Conservation (phyloP, 176 grass and related monocot species). For the Zea luxurians region DNA sequence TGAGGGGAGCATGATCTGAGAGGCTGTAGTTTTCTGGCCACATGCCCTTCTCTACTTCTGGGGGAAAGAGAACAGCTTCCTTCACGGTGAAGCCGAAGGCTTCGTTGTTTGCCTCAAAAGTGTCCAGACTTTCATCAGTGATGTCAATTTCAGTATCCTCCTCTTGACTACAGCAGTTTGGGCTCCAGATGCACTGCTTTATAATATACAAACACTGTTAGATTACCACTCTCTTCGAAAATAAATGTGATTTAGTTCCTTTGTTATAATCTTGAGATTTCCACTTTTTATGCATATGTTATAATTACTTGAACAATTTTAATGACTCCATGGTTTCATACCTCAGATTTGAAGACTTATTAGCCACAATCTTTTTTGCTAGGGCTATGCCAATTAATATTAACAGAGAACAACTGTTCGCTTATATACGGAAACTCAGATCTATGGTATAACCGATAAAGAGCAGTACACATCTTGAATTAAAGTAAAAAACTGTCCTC, state of each 20-base stretch:
- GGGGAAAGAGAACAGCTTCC: slow-evolving; percentile 82
- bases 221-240: background rate
- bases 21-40: slow-evolving; percentile 91
- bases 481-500: background rate
- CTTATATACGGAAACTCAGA: background rate
- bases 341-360: background rate
- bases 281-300: background rate
- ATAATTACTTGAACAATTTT: background rate
- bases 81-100: slow-evolving; percentile 80
- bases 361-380: background rate
- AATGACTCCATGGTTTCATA: background rate
- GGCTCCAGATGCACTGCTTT: slow-evolving; percentile 63
- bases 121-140: slow-evolving; percentile 14
- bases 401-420: too few relatives aligned
- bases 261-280: background rate
- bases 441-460: background rate
- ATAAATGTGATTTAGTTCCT: background rate
- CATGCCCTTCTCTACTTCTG: slow-evolving; percentile 81
- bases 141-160: slow-evolving; percentile 34
- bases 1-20: slow-evolving; percentile 88
- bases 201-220: slow-evolving; percentile 26
- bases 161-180: slow-evolving; percentile 42
- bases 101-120: slow-evolving; percentile 27
- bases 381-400: background rate
- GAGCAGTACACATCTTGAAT: background rate